Percentiles rank a stretch among this genome's conserved stretches.
Conservation (phyloP, 2,329 filamentous ascomycete species). For the Venturia asperata region DNA sequence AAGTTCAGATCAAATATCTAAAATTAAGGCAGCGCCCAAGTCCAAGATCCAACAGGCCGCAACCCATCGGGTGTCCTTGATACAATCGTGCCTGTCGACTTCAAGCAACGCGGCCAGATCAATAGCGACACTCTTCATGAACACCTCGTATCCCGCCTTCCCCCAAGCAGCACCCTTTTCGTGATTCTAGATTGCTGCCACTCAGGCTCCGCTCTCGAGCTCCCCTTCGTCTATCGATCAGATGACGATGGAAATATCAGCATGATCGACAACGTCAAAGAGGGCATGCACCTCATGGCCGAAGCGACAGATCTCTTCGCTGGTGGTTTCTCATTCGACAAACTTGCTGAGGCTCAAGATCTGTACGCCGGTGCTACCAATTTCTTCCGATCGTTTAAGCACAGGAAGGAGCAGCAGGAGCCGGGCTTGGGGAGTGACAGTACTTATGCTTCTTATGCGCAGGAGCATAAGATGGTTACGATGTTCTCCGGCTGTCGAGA, state of each 20-base stretch:
- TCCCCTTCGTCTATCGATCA: conserved; percentile 52
- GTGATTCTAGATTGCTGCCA: conserved; percentile 57
- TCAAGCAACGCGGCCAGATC: conserved; percentile 46
- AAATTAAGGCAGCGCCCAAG: not conserved
- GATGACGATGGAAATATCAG: conserved; percentile 44
- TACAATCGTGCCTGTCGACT: conserved; percentile 50
- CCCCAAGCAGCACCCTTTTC: conserved; percentile 46
- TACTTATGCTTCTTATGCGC: conserved; percentile 40
- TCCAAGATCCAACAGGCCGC: conserved; percentile 14
- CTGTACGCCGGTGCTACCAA: conserved; percentile 47
- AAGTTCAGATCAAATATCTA: conserved; percentile 33
- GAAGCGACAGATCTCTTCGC: conserved; percentile 45
- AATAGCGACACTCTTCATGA: conserved; percentile 46
- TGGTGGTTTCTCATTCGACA: conserved; percentile 45
- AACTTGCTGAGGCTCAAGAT: conserved; percentile 45
- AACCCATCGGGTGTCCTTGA: conserved; percentile 35
- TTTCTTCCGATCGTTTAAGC: conserved; percentile 48
- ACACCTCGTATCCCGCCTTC: conserved; percentile 46
- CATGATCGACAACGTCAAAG: conserved; percentile 32
- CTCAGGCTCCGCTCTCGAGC: conserved; percentile 51
- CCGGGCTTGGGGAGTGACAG: conserved; percentile 33
- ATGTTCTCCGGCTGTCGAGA: conserved; percentile 48
- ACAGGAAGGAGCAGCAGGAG: conserved; percentile 39
- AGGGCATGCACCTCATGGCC: conserved; percentile 44
- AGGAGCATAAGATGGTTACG: conserved; percentile 42